These are phyloP conservation scores for Venturia oleaginea DNA, from an alignment of 2,329 filamentous ascomycete genomes.

Conservation along the genomic window DNA sequence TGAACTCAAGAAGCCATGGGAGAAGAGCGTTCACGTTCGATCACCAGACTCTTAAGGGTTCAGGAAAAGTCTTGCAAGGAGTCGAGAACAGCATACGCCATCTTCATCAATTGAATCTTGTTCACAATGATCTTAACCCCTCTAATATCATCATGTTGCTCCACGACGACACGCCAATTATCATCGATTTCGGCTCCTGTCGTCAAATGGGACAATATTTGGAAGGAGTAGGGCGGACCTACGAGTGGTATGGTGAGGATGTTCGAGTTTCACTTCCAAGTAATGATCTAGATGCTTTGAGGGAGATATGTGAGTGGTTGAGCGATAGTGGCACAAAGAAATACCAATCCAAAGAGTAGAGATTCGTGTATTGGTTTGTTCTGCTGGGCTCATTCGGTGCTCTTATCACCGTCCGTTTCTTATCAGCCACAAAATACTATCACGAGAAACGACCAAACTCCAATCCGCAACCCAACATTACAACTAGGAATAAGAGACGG, in stretches of 20 bases:
- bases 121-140: slow-evolving; percentile 26
- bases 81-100: slow-evolving; percentile 20
- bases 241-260: too few species aligned
- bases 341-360: neutral
- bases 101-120: slow-evolving; percentile 23
- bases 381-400: neutral
- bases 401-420: too few species aligned
- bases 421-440: too few species aligned
- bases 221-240: neutral
- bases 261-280: neutral
- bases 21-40: neutral
- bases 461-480: too few species aligned
- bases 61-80: neutral
- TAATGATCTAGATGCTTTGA: slow-evolving; percentile 5
- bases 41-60: neutral
- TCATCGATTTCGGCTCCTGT: slow-evolving; percentile 26
- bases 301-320: slow-evolving; percentile 4
- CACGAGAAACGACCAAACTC: too few species aligned
- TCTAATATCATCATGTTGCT: slow-evolving; percentile 26
- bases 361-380: neutral
- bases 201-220: slow-evolving; percentile 19
- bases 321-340: neutral
- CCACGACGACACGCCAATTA: slow-evolving; percentile 19
- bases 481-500: too few species aligned
- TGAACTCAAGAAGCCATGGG: too few species aligned